A percentile compares a stretch with the other conserved stretches of the same genome.
These are phyloP conservation scores for Ocimum tenuiflorum DNA, from an alignment of 257 asterid genomes.

Conservation along the genomic window DNA sequence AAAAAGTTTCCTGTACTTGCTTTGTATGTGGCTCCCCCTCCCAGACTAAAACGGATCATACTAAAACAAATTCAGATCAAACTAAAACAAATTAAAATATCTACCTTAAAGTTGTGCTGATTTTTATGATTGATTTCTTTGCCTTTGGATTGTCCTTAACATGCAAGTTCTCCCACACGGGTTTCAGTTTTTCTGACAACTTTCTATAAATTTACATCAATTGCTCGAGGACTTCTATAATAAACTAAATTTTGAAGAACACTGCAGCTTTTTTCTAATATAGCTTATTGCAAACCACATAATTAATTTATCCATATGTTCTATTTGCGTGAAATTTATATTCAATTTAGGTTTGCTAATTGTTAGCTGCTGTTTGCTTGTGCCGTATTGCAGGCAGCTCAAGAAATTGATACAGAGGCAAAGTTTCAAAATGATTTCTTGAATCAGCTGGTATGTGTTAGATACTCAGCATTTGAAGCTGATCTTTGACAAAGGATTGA, in stretches of 20 bases:
- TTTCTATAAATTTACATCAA: not conserved
- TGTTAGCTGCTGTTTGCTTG: not conserved
- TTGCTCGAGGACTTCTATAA: not conserved
- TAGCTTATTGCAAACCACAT: not conserved
- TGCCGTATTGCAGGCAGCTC: slow-evolving; percentile 66
- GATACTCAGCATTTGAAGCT: slow-evolving; percentile 1
- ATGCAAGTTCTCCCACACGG: not conserved
- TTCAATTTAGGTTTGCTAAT: slow-evolving; percentile 1
- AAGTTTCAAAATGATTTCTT: slow-evolving; percentile 80
- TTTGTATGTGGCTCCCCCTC: too few relatives aligned
- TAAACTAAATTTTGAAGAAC: too few relatives aligned
- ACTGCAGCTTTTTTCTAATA: not conserved
- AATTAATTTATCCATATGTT: not conserved
- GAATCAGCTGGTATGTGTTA: slow-evolving; percentile 70
- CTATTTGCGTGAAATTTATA: not conserved
- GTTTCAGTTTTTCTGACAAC: not conserved
- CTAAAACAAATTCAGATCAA: not conserved
- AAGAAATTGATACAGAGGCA: slow-evolving; percentile 78
- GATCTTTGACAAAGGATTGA: not conserved
- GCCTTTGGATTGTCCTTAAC: slow-evolving; percentile 7
- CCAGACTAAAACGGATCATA: too few relatives aligned
- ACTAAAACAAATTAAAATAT: not conserved
- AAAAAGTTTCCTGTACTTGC: too few relatives aligned
- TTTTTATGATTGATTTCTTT: slow-evolving; percentile 4
- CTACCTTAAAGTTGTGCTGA: too few relatives aligned